Evolutionary conservation across 2,329 filamentous ascomycete genomes (phyloP), one percentile per base, ranked within the genome.

Genomic region (Domatiomyces catenatus): DNA sequence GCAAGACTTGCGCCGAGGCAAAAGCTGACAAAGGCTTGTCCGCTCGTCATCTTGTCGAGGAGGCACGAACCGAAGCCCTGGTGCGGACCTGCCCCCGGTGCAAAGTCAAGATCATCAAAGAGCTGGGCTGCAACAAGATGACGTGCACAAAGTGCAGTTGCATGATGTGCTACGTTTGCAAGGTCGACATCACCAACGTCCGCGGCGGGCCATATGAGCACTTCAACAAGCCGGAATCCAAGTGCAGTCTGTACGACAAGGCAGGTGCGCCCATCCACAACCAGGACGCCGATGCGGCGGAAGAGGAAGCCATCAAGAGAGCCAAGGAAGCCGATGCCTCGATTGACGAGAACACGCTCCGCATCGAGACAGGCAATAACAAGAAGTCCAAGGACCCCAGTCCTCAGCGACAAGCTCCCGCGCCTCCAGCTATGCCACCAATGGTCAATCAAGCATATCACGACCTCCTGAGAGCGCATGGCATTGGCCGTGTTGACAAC

Each of bases 121-220:
- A 81, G 36, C 64, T 70, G 28, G 87, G 87, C 2, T 94, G 87
- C 69, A 93, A 93, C 68, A 89, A 89, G 66, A 86, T 94, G 76
- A 74, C 65, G 0, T 94, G 87, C 63, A 70, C 76, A 0, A 73
- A 74, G n/a, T 81, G 77, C 58, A 53, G 59, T 2, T 72, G 72
- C 44, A 52, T 69, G 6, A 76, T 80, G 64, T 81, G 77, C 65
- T 76, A 72, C 54, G 60, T 67, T 43, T 94, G 87, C 67, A 80
- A 79, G 19, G 71, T 81, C 58, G 66, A 73, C 46, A 69, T 79
- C 19, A 76, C 77, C 1, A 12, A 44, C 12, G 32, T 52, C 4
- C 39, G 45, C 2, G 76, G 73, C 51, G 67, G 60, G 15, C 64
- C 75, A 50, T 92, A 93, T 60, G 58, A 69, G 0, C 87, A 93